Base-by-base conservation (phyloP, 768 basidiomycete genomes). In the Boletus vinaceobasis region DNA sequence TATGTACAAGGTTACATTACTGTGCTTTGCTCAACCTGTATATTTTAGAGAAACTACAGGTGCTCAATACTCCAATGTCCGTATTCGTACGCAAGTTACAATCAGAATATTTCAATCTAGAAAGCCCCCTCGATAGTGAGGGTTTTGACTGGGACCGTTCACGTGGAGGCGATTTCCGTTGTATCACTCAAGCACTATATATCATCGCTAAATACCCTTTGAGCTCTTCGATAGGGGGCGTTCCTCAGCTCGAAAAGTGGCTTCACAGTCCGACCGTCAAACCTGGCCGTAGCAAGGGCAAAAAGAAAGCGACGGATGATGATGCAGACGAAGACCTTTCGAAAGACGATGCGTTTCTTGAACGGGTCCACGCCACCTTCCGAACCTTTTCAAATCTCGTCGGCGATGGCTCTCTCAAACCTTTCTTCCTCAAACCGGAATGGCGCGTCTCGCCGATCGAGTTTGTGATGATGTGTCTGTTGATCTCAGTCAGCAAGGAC, bases 381-480 rank as follows among this genome's bases (percentile, higher is more conserved):
- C 59, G 66, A 9, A 73, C 80, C 13, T 80, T 84, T 63, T 69
- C 75, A 2, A 57, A 64, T 2, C 72, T 90, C 44, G 77, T 78
- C 2, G 55, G 63, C 6, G 73, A 80, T 45, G 43, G 62, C 3
- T 61, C 73, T 7, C 60, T 73, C 19, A 71, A 61, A n/a, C 51
- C 60, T 8, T 54, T 71, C 21, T 79, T 86, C 64, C 55, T 67
- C 65, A 71, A 66, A 67, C 57, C 66, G 36, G 70, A 74, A 17
- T 71, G 69, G 58, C 84, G 83, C 37, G 74, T 90, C 1, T 77
- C 87, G 0, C 89, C 89, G 0, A 73, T 88, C 38, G 89, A 91
- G 65, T 82, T 91, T 57, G 75, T 87, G 44, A 71, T 78, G 58
- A 78, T 81, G 45, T 74, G 74, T 21, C 60, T 87, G 4, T 67